A percentile compares a stretch with the other conserved stretches of the same genome.
These are phyloP conservation scores for Phaseolus coccineus DNA, from an alignment of 331 rosid genomes.

Conservation along the genomic window DNA sequence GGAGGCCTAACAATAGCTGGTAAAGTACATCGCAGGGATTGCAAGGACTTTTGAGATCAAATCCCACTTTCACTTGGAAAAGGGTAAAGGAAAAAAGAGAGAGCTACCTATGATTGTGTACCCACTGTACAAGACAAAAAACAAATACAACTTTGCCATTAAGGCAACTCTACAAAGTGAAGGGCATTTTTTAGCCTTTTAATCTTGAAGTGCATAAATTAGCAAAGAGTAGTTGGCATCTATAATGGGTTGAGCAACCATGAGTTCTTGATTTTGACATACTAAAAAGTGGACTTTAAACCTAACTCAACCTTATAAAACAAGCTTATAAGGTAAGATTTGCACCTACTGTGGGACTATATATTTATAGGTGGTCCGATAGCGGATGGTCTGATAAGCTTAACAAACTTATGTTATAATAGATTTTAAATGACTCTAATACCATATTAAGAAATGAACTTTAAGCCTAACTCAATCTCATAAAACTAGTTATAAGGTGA, in stretches of 20 bases:
- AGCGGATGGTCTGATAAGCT: too few relatives aligned
- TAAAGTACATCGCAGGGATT: neutral
- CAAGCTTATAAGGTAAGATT: too few relatives aligned
- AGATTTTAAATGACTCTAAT: too few relatives aligned
- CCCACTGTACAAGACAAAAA: neutral
- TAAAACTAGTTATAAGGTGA: too few relatives aligned
- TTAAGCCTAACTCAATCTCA: too few relatives aligned
- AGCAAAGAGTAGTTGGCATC: conserved; percentile 8
- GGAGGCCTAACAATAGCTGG: neutral
- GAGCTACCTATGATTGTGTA: neutral
- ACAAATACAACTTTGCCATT: conserved; percentile 1
- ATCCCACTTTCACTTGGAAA: conserved; percentile 14
- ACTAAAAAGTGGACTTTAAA: neutral
- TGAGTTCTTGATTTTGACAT: conserved; percentile 27
- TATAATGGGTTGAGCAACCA: conserved; percentile 32
- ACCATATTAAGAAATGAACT: too few relatives aligned
- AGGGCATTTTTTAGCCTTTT: conserved; percentile 17
- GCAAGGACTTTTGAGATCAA: conserved; percentile 6
- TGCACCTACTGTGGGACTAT: too few relatives aligned
- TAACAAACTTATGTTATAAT: too few relatives aligned
- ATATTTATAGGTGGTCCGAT: too few relatives aligned
- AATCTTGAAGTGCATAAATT: neutral
- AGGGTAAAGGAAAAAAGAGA: conserved; percentile 7
- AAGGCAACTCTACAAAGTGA: conserved; percentile 14
- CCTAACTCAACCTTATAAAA: too few relatives aligned